Evolutionary conservation across 2,329 filamentous ascomycete genomes (phyloP), one percentile per base, ranked within the genome.

Genomic region (Clarireedia hainanense): DNA sequence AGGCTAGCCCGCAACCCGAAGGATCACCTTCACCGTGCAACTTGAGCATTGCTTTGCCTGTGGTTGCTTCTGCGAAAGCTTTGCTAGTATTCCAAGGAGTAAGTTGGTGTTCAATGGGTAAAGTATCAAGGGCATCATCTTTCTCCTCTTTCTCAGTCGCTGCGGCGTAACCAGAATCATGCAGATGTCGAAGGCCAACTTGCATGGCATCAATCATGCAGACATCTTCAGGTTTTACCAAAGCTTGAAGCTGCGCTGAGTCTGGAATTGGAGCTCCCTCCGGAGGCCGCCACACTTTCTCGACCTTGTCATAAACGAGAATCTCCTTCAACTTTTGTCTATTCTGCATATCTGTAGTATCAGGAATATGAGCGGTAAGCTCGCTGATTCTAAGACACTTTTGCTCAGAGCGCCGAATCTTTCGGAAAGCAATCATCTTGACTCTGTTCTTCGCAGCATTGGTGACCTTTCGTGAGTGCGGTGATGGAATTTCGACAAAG

Each of bases 251-350:
- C 2, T 82, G 82, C 24, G 87, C 81, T 67, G 92, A 88, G 58
- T 95, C 90, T 12, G 91, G 89, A 23, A 94, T 76, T 0, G 81
- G 76, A 63, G 96, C 88, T 23, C 83, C 82, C 7, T 83, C 76
- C 50, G 81, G 82, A 60, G 95, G 80, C 27, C 86, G 83, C 94
- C 94, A 99, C 62, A 79, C 75, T 66, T 91, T 91, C 52, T 85
- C 81, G 17, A 91, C 87, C 67, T 95, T 91, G 66, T 94, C 87
- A 68, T 96, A 97, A 49, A 84, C 80, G 63, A 99, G 84, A 70
- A 99, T 97, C 65, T 99, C 94, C 67, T 96, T 94, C 73, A 99
- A 85, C 72, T 97, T 96, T 67, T 95, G 91, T 36, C 94, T 83
- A 64, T 96, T 97, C 68, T 97, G 92, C 55, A 94, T 91, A 68